Base-by-base conservation (phyloP, 371 early-diverging fungal genomes). In the Mortierella polycephala region DNA sequence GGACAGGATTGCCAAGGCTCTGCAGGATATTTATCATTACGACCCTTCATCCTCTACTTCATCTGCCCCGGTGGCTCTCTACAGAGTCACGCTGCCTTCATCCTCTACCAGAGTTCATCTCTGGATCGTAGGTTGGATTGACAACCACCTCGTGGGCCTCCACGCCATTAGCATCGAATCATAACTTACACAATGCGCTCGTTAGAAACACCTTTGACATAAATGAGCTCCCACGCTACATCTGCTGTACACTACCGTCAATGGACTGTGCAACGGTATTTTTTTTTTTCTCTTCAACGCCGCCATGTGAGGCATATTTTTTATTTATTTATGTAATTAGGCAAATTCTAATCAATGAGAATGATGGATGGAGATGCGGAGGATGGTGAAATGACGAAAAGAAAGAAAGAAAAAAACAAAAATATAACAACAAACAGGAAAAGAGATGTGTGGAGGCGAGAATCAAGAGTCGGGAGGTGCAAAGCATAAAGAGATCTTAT, bases 131-230 rank as follows among this genome's bases (percentile, higher is more conserved):
- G 79, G 79, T 5, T 71, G 72, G 69, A 18, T 72, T 11, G 72
- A 72, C 41, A 20, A 39, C 7, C 65, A 71, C 10, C 66, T 77
- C 40, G 7, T 77, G 11, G 79, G 79, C n/a, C 21, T 68, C 56
- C 69, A 77, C 45, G 68, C 79, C 16, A 57, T 71, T 30, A 62
- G 65, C 47, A 77, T 77, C 45, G 79, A 77, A 37, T 54, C 79
- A 5, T 77, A 50, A 58, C 1, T 6, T 58, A 13, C 46, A 30
- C 30, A 30, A 30, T 9, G 23, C 11, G 10, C 47, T 47, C 39
- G 20, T 54, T 45, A 16, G 13, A 40, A 14, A 55, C 20, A 52
- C 13, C 39, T 21, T 30, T 42, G 4, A 47, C 5, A 54, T 7
- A 44, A 20, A 54, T 6, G 23, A 42, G n/a, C 3, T n/a, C 12